Evolutionary conservation across 2,329 filamentous ascomycete species (phyloP), one percentile per base, ranked within the genome.

Genomic region (Bertia moriformis): DNA sequence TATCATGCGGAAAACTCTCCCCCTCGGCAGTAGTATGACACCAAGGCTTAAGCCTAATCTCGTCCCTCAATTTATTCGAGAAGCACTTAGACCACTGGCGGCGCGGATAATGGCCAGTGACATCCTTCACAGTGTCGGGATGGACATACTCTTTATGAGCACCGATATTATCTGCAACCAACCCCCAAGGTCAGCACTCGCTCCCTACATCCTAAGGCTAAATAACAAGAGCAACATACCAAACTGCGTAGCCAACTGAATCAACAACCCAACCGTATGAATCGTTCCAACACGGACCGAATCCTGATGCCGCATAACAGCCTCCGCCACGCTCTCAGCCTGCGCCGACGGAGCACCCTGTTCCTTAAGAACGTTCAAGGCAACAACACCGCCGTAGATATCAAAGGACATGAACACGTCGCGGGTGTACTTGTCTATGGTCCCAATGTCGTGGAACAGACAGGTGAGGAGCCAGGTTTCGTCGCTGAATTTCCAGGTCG

Each of bases 41-140:
- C 45, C 45, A 36, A n/a, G 38, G 38, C 20, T 39, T 39, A 4
- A 32, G 5, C 24, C 14, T 22, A 39, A 12, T 39, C 18, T 36
- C 38, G 5, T 14, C 14, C 14, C 38, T 20, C 12, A 39, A 13
- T 12, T 20, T 39, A 18, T 15, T 14, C 5, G 14, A 7, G 24
- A 39, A 39, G 24, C 38, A 39, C 4, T 14, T 32, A n/a, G 10
- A 12, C 38, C 38, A 39, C 14, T 33, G 13, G 5, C 7, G 7
- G 17, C 38, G 38, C 5, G 38, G 38, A 17, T 12, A 39, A n/a
- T 17, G 10, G 5, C n/a, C 4, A 13, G 24, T 14, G n/a, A 39
- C 38, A 5, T 33, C 15, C 5, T 29, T 39, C 12, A 39, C 14
- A 7, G 24, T 14, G 7, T 7, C 14, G 5, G 4, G 7, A 33